Evolutionary conservation across 1,284 basidiomycete genomes (phyloP).

Genomic region (Tremellales sp.): DNA sequence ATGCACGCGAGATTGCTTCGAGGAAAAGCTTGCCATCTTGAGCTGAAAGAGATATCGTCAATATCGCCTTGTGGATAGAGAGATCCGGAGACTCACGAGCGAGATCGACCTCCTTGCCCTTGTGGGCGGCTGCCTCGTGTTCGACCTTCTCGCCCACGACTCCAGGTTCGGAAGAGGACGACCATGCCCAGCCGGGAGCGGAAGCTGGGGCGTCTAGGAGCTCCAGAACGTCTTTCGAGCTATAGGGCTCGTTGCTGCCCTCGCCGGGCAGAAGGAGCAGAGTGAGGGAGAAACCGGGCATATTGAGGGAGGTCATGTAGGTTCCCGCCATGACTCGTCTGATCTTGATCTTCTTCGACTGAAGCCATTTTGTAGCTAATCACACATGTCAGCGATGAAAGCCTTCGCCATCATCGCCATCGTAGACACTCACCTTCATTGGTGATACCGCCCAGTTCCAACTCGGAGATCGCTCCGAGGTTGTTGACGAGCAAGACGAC

Average conservation of each 20-base stretch:
- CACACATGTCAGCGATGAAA: neutral
- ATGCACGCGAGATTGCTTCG: constrained; percentile 59
- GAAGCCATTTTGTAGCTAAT: constrained; percentile 55
- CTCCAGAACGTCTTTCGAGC: constrained; percentile 59
- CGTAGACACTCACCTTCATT: constrained; percentile 51
- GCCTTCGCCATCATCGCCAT: neutral
- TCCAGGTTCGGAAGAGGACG: constrained; percentile 29
- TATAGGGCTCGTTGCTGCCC: constrained; percentile 46
- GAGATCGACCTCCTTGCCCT: constrained; percentile 31
- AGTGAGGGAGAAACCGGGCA: constrained; percentile 91
- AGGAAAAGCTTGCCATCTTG: constrained; percentile 21
- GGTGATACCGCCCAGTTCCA: constrained; percentile 72
- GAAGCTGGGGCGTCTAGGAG: constrained; percentile 71
- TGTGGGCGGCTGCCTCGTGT: constrained; percentile 13
- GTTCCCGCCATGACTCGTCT: constrained; percentile 69
- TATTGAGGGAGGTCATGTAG: constrained; percentile 89
- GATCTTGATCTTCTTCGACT: constrained; percentile 57
- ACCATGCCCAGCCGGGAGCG: constrained; percentile 76
- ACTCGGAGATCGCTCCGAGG: constrained; percentile 73
- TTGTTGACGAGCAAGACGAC: constrained; percentile 57
- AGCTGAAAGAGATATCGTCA: neutral
- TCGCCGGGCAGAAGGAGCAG: constrained; percentile 69
- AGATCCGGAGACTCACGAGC: constrained; percentile 25
- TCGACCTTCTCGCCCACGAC: constrained; percentile 25
- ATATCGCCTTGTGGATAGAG: too few relatives aligned